Base-by-base conservation (phyloP, 495 filamentous ascomycete genomes). In the Pseudevernia furfuracea region DNA sequence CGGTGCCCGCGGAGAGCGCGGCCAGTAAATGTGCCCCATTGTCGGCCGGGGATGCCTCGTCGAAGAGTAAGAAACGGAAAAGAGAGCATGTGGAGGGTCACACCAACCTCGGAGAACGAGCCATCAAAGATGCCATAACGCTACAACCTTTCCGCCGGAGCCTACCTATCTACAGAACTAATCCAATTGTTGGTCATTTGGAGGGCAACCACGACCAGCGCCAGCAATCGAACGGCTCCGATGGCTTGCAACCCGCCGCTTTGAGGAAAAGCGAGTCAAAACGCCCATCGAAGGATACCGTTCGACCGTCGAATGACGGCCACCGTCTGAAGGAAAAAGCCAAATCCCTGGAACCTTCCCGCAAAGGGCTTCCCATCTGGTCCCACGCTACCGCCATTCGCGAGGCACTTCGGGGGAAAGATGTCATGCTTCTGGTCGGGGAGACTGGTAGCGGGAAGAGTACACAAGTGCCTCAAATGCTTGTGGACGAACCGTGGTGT, bases 381-480 rank as follows among this genome's bases (percentile, higher is more conserved):
- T 71, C 78, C 2, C 81, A 89, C 64, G 86, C 83, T 60, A 76
- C 85, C 34, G 82, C 86, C 34, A 92, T 98, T 60, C 85, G 87
- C 5, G 69, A 78, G 36, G 77, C 80, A 7, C 74, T 97, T 25
- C 79, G 77, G 19, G 73, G 86, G 12, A 85, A 88, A 52, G 84
- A 97, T 72, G 83, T 96, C 30, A 80, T 97, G 61, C 78, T 99
- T 0, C 77, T 99, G 37, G 86, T 93, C 30, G 95, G 95, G 75
- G 92, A 96, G 70, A 99, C 95, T 1, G 95, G 95, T 73, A 92
- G 88, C 43, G 95, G 95, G 70, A 99, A 99, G 76, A 92, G 87
- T 79, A 99, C 95, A 1, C 95, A 99, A 73, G 88, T 96, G 15
- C 93, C 92, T 0, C 95, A 97, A 67, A 96, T 96, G 55, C 77